A percentile compares a stretch with the other conserved stretches of the same genome.
Evolutionary conservation across 805 yeast species (phyloP).

Genomic region (Saccharomycopsis fermentans): DNA sequence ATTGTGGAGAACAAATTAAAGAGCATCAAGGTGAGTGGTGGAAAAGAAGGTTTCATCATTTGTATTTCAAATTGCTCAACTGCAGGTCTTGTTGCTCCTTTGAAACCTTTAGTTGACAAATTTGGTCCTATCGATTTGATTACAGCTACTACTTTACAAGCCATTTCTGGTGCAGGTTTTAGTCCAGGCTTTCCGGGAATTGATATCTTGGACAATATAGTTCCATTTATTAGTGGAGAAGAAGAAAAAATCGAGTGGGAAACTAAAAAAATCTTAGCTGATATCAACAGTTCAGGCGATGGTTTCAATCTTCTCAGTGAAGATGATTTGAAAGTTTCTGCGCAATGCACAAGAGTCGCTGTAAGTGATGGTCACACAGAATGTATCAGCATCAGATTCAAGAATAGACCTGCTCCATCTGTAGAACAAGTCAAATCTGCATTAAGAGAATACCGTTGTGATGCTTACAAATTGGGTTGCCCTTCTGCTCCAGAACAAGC

Average conservation of each 20-base stretch:
- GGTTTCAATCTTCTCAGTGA: conserved; percentile 50
- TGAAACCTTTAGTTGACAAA: conserved; percentile 81
- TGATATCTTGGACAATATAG: conserved; percentile 87
- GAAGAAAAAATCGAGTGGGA: conserved; percentile 99
- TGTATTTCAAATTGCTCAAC: conserved; percentile 98
- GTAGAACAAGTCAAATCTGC: conserved; percentile 67
- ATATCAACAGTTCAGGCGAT: conserved; percentile 38
- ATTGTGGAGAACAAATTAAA: conserved; percentile 51
- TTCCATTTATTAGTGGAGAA: conserved; percentile 92
- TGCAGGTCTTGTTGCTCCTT: conserved; percentile 94
- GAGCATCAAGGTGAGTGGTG: conserved; percentile 44
- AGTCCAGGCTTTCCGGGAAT: conserved; percentile 96
- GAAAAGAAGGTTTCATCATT: conserved; percentile 71
- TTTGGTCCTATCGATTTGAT: conserved; percentile 87
- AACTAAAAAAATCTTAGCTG: conserved; percentile 86
- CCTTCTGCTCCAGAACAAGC: conserved; percentile 89
- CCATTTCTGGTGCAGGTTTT: conserved; percentile 96
- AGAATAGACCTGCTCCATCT: conserved; percentile 74
- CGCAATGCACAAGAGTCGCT: conserved; percentile 95
- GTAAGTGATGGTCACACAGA: conserved; percentile 98
- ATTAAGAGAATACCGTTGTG: conserved; percentile 67
- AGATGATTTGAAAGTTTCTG: conserved; percentile 75
- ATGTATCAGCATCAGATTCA: conserved; percentile 80
- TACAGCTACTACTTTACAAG: conserved; percentile 89
- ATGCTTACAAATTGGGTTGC: conserved; percentile 71